A percentile compares a stretch with the other conserved stretches of the same genome.
Evolutionary conservation across 345 rosid genomes (phyloP).

Genomic region (Raphanus raphanistrum): DNA sequence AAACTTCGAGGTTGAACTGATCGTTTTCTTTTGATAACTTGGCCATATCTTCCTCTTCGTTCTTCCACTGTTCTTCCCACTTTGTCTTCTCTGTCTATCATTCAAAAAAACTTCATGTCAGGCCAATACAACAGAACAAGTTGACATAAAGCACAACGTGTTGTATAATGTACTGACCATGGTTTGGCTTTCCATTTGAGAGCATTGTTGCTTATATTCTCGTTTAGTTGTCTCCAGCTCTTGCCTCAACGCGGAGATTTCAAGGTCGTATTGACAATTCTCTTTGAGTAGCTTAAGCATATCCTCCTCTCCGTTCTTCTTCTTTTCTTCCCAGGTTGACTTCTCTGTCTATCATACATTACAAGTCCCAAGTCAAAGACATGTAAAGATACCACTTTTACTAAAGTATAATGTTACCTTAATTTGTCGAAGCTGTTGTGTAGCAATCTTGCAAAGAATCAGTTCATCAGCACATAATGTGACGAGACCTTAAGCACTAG

Average conservation of each 20-base stretch:
- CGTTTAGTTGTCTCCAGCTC: slow-evolving; percentile 49
- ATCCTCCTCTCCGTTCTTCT: slow-evolving; percentile 47
- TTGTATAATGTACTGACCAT: slow-evolving; percentile 39
- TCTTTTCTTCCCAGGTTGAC: slow-evolving; percentile 47
- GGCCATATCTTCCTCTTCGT: slow-evolving; percentile 44
- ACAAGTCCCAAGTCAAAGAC: neutral
- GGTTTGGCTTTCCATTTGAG: slow-evolving; percentile 39
- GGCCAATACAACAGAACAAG: neutral
- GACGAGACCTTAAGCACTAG: slow-evolving; percentile 2
- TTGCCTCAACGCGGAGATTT: slow-evolving; percentile 45
- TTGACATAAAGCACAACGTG: neutral
- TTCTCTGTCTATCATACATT: slow-evolving; percentile 45
- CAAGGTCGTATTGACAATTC: slow-evolving; percentile 39
- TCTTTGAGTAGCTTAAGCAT: slow-evolving; percentile 42
- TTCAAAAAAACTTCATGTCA: neutral
- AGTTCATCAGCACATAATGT: slow-evolving; percentile 21
- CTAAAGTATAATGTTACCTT: slow-evolving; percentile 45
- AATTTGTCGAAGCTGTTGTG: slow-evolving; percentile 52
- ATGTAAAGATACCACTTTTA: neutral
- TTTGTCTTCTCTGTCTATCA: slow-evolving; percentile 49
- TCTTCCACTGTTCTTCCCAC: slow-evolving; percentile 49
- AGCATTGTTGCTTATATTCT: neutral
- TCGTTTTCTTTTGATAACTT: slow-evolving; percentile 46
- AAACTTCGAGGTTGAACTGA: slow-evolving; percentile 25
- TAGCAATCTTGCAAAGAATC: slow-evolving; percentile 43